Evolutionary conservation across 2,329 filamentous ascomycete genomes (phyloP).

Genomic region (Zymoseptoria brevis): DNA sequence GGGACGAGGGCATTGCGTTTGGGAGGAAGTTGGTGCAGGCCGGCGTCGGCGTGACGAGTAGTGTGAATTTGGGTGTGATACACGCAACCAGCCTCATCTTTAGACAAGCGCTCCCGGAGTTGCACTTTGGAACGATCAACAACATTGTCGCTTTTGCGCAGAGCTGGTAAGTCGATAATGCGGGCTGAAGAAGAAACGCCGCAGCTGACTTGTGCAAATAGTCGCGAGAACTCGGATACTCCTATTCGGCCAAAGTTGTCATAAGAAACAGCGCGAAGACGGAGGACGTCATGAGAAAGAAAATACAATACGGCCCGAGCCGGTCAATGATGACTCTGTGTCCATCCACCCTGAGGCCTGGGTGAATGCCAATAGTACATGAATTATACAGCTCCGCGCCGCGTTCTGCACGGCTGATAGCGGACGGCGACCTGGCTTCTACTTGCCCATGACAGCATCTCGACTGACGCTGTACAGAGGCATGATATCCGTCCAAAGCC

Average conservation of each 20-base stretch:
- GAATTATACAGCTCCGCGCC: background rate
- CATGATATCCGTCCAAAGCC: conserved; percentile 75
- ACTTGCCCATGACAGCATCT: conserved; percentile 34
- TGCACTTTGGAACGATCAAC: conserved; percentile 15
- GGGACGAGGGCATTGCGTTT: conserved; percentile 25
- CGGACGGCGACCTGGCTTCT: background rate
- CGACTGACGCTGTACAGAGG: conserved; percentile 65
- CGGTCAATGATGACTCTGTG: background rate
- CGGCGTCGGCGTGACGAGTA: conserved; percentile 20
- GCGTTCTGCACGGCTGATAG: background rate
- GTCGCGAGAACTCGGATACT: background rate
- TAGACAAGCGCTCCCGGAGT: conserved; percentile 20
- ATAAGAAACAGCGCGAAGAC: too few species aligned
- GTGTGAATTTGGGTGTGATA: conserved; percentile 21
- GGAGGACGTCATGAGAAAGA: too few species aligned
- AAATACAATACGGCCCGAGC: too few species aligned
- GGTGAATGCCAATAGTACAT: background rate
- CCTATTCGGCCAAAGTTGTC: background rate
- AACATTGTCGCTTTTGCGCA: conserved; percentile 19
- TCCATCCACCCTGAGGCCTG: background rate
- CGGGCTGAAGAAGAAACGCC: background rate
- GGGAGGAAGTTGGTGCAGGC: conserved; percentile 19
- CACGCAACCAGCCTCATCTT: conserved; percentile 22
- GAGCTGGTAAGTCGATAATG: conserved; percentile 2
- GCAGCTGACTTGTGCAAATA: background rate